These are phyloP conservation scores for Quercus tomentella DNA, from an alignment of 331 rosid genomes.

Conservation along the genomic window DNA sequence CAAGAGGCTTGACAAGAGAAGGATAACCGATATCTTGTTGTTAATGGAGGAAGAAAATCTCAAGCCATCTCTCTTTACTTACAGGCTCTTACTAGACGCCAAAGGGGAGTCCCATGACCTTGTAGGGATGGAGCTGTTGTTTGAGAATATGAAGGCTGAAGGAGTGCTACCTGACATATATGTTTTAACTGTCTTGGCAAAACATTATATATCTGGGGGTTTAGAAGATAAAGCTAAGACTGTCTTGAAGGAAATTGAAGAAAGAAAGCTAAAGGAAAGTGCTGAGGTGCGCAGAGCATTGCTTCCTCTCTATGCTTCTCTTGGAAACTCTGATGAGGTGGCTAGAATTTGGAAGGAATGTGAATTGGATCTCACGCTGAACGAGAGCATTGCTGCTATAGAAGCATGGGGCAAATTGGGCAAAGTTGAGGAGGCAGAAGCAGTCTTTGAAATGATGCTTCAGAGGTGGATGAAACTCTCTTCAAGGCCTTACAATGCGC, in stretches of 20 bases:
- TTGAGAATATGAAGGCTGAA: constrained; percentile 26
- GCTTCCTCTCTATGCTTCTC: constrained; percentile 25
- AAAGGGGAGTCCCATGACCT: constrained; percentile 8
- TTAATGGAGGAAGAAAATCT: constrained; percentile 20
- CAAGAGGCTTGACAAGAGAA: constrained; percentile 2
- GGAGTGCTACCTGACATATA: constrained; percentile 19
- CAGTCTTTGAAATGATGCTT: constrained; percentile 11
- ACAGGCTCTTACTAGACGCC: constrained; percentile 4
- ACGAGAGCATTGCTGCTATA: constrained; percentile 12
- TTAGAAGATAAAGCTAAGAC: constrained; percentile 20
- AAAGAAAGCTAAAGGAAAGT: neutral
- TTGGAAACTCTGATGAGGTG: constrained; percentile 21
- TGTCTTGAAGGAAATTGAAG: constrained; percentile 19
- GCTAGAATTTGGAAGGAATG: constrained; percentile 22
- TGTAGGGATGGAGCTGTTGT: constrained; percentile 8
- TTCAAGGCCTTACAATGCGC: constrained; percentile 14
- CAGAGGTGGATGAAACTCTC: constrained; percentile 14
- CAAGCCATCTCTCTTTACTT: constrained; percentile 11
- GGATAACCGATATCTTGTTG: neutral
- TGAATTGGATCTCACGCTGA: neutral
- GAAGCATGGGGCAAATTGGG: constrained; percentile 28
- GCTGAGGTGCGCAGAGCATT: neutral
- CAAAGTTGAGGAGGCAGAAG: constrained; percentile 22
- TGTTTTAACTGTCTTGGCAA: constrained; percentile 8
- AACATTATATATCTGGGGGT: constrained; percentile 15